phyloP scores from a whole-genome alignment of 257 asterid species.

The Jacaranda mimosifolia region DNA sequence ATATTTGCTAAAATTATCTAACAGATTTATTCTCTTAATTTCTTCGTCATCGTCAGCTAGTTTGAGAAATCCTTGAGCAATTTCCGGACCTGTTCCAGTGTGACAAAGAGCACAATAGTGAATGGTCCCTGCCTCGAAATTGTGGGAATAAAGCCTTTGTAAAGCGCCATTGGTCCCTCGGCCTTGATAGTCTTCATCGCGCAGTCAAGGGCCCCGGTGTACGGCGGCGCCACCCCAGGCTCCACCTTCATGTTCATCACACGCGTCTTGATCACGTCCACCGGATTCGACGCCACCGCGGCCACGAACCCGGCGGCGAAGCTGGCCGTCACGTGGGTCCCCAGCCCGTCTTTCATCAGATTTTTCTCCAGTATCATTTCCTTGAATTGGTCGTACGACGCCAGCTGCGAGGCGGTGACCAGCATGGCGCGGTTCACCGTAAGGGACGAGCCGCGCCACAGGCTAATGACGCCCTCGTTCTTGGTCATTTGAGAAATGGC shows the following conservation, averaged over 20 bases:
- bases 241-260: slow-evolving; percentile 96
- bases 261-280: slow-evolving; percentile 88
- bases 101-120: slow-evolving; percentile 86
- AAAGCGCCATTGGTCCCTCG: slow-evolving; percentile 86
- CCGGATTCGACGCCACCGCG: slow-evolving; percentile 88
- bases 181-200: slow-evolving; percentile 84
- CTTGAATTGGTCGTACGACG: slow-evolving; percentile 87
- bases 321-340: slow-evolving; percentile 89
- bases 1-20: not conserved
- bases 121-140: slow-evolving; percentile 93
- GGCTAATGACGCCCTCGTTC: slow-evolving; percentile 75
- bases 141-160: slow-evolving; percentile 87
- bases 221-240: slow-evolving; percentile 71
- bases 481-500: slow-evolving; percentile 80
- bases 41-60: slow-evolving; percentile 45
- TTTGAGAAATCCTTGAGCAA: slow-evolving; percentile 78
- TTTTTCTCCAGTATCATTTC: slow-evolving; percentile 58
- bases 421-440: slow-evolving; percentile 96
- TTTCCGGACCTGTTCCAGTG: slow-evolving; percentile 88
- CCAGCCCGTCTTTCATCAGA: slow-evolving; percentile 79
- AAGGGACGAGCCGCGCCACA: slow-evolving; percentile 94
- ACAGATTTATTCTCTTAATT: not conserved
- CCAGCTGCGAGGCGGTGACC: slow-evolving; percentile 87
- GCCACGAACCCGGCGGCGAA: slow-evolving; percentile 96
- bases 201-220: slow-evolving; percentile 81